A percentile compares a stretch with the other conserved stretches of the same genome.
These are phyloP conservation scores for Crinitomyces ghanaensis DNA, from an alignment of 805 yeast genomes.

Conservation along the genomic window DNA sequence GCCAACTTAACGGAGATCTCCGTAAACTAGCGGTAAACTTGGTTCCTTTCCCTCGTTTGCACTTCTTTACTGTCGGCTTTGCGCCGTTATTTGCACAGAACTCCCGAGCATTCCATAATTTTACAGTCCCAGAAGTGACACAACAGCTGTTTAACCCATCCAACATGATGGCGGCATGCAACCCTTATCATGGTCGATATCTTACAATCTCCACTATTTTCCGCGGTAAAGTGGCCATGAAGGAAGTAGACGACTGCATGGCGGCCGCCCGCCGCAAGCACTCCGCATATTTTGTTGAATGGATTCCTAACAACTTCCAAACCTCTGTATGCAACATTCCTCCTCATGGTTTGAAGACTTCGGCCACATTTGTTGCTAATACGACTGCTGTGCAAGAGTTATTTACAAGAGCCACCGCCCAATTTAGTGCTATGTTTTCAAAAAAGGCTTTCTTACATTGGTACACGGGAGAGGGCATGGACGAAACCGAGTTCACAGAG, in stretches of 20 bases:
- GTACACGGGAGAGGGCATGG: slow-evolving; percentile 97
- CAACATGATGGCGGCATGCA: slow-evolving; percentile 94
- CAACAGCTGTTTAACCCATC: slow-evolving; percentile 90
- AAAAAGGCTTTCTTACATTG: slow-evolving; percentile 93
- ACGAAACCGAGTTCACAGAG: slow-evolving; percentile 86
- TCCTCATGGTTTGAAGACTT: slow-evolving; percentile 74
- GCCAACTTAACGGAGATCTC: slow-evolving; percentile 87
- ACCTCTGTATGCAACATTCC: slow-evolving; percentile 91
- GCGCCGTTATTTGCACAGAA: slow-evolving; percentile 84
- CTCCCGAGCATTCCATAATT: slow-evolving; percentile 72
- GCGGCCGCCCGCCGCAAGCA: slow-evolving; percentile 75
- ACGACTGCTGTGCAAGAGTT: slow-evolving; percentile 90
- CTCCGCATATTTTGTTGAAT: slow-evolving; percentile 76
- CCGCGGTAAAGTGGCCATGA: slow-evolving; percentile 86
- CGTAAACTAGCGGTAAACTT: slow-evolving; percentile 89
- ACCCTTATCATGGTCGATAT: slow-evolving; percentile 86
- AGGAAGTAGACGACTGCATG: slow-evolving; percentile 94
- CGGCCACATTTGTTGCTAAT: slow-evolving; percentile 91
- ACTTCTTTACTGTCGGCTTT: slow-evolving; percentile 91
- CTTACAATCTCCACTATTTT: slow-evolving; percentile 90
- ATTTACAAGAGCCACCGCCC: slow-evolving; percentile 82
- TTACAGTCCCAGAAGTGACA: slow-evolving; percentile 85
- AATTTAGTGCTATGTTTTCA: slow-evolving; percentile 86
- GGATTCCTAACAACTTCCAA: slow-evolving; percentile 96
- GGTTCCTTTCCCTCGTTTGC: slow-evolving; percentile 94